Base-by-base conservation (phyloP, 441 rosid species). In the Bocquillonia castaneifolia region DNA sequence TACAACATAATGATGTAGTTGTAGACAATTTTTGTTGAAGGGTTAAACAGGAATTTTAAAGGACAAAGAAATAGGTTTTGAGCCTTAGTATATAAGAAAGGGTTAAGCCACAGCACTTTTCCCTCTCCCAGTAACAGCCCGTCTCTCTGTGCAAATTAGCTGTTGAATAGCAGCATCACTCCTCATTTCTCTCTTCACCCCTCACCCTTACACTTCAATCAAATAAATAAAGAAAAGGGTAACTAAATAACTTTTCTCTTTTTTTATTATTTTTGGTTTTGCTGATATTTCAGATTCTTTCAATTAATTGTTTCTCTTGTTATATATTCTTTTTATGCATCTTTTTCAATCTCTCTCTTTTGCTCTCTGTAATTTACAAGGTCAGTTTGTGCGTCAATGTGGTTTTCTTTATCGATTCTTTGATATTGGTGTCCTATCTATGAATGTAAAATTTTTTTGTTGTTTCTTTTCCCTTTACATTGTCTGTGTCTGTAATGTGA, bases 181-280 rank as follows among this genome's bases (percentile, higher is more conserved):
- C 68, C 68, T 34, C 2, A 0, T 36, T 64, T 50, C 34, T 32
- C 68, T 64, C 59, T 52, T 22, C 31, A 50, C 48, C 68, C 22
- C 17, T 50, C 34, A 3, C 47, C 5, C 37, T 13, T 13, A 37
- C 42, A 10, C 42, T 37, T 37, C 42, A 37, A 37, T 7, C 8
- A 37, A 37, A 37, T 7, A 13, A 37, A 37, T 1, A 37, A 6
- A 13, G 10, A 37, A 12, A 31, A 9, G 29, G 0, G 10, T 9
- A 45, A 45, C 45, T 26, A 26, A 10, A n/a, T 6, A 29, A 28
- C 20, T 3, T 8, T 10, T 18, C 1, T 63, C 7, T 8, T 36
- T 9, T 40, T 40, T 60, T 40, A 9, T 60, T 60, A 6, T 29
- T 29, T 50, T 63, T 63, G 67, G 67, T n/a, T 0, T 28, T 47